phyloP scores from a whole-genome alignment of 75 land plant genomes.

The Chamaecyparis obtusa region DNA sequence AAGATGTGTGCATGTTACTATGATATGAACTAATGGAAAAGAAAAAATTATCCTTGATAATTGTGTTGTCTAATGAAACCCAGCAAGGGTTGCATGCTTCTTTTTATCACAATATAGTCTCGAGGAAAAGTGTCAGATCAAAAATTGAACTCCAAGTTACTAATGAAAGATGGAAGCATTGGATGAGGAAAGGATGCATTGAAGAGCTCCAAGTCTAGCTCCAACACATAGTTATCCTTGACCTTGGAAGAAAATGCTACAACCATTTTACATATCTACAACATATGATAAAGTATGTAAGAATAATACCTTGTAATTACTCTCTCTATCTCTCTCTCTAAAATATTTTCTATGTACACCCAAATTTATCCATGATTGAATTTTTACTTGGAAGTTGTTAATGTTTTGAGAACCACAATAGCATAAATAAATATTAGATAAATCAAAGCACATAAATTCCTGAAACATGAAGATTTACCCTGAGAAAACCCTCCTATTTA shows the following conservation, averaged over 20 bases:
- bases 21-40: background rate
- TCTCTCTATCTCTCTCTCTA: too few relatives aligned
- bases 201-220: conserved; percentile 72
- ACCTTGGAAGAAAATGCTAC: too few relatives aligned
- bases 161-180: conserved; percentile 52
- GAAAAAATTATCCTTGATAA: conserved; percentile 67
- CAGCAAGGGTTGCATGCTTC: conserved; percentile 64
- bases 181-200: conserved; percentile 50
- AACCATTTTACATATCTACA: background rate
- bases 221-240: conserved; percentile 47
- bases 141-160: conserved; percentile 82
- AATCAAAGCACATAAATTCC: too few relatives aligned
- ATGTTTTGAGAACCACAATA: too few relatives aligned
- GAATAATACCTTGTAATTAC: too few relatives aligned
- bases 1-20: background rate
- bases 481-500: too few relatives aligned
- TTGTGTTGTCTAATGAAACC: conserved; percentile 79
- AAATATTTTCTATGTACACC: too few relatives aligned
- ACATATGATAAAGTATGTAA: too few relatives aligned
- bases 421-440: too few relatives aligned
- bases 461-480: too few relatives aligned
- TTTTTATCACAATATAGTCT: conserved; percentile 53
- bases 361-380: too few relatives aligned
- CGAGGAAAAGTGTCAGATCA: conserved; percentile 91
- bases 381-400: too few relatives aligned